phyloP scores from a whole-genome alignment of 1,139 yeast genomes.

The Trichomonascaceae sp. region DNA sequence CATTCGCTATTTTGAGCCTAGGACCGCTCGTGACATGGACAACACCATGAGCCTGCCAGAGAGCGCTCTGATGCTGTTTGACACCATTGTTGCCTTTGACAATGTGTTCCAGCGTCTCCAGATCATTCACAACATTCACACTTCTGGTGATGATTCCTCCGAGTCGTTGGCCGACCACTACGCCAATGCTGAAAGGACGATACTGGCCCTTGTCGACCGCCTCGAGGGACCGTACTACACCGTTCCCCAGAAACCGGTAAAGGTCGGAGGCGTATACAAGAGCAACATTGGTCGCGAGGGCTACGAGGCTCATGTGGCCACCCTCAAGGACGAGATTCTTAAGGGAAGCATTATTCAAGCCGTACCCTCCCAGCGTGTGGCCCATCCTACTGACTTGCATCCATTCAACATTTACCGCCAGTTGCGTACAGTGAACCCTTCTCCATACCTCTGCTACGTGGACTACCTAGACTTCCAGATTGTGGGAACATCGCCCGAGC shows the following conservation, averaged over 20 bases:
- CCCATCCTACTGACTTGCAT: slow-evolving; percentile 87
- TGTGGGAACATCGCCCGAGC: slow-evolving; percentile 95
- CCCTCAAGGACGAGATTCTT: slow-evolving; percentile 65
- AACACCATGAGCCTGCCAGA: slow-evolving; percentile 82
- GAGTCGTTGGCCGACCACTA: slow-evolving; percentile 40
- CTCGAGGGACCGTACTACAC: slow-evolving; percentile 39
- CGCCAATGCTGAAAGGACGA: slow-evolving; percentile 40
- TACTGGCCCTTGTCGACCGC: slow-evolving; percentile 41
- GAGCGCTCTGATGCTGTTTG: slow-evolving; percentile 82
- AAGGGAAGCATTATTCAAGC: slow-evolving; percentile 94
- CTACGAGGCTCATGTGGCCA: slow-evolving; percentile 67
- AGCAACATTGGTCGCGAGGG: slow-evolving; percentile 93
- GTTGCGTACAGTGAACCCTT: slow-evolving; percentile 88
- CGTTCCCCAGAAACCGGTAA: slow-evolving; percentile 65
- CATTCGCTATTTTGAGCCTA: slow-evolving; percentile 90
- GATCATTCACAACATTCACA: slow-evolving; percentile 65
- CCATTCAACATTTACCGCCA: slow-evolving; percentile 95
- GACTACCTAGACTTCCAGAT: slow-evolving; percentile 86
- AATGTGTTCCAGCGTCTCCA: slow-evolving; percentile 89
- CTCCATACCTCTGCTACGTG: slow-evolving; percentile 89
- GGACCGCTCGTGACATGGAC: slow-evolving; percentile 55
- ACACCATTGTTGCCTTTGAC: slow-evolving; percentile 80
- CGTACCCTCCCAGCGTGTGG: slow-evolving; percentile 93
- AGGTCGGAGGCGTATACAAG: slow-evolving; percentile 39
- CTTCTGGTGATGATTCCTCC: no score